Evolutionary conservation across 345 rosid genomes (phyloP).

Genomic region (Gossypium turneri): DNA sequence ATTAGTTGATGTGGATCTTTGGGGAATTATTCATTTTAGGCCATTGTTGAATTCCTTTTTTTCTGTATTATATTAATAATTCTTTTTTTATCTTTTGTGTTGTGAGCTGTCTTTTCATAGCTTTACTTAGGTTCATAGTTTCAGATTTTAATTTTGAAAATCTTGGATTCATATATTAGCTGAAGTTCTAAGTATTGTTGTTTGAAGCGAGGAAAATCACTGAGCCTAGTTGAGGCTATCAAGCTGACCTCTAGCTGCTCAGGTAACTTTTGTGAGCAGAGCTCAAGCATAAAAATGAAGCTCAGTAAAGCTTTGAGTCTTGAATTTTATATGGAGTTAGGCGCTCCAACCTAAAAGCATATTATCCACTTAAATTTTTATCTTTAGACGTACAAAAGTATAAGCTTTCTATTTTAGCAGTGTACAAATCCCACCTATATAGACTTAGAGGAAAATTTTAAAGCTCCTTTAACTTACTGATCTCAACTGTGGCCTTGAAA

Average conservation of each 20-base stretch:
- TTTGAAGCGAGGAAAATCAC: background rate
- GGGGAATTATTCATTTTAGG: too few species aligned
- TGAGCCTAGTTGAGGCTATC: background rate
- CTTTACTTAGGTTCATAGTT: background rate
- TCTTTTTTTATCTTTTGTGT: too few species aligned
- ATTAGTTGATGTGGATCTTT: too few species aligned
- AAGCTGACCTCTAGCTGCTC: background rate
- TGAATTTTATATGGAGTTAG: background rate
- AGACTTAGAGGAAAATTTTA: background rate
- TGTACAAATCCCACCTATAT: background rate
- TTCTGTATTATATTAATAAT: too few species aligned
- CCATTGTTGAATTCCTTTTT: too few species aligned
- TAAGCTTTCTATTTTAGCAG: background rate
- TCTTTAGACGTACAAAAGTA: background rate
- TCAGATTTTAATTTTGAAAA: background rate
- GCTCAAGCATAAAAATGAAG: background rate
- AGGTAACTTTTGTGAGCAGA: background rate
- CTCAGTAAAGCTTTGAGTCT: background rate
- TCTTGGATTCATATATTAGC: background rate
- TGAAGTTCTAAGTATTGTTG: background rate
- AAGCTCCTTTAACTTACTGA: background rate
- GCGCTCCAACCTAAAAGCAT: background rate
- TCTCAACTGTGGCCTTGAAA: background rate
- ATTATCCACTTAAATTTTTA: background rate
- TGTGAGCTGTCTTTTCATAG: background rate